Conservation (phyloP, 768 basidiomycete genomes). For the Macrocybe gigantea region DNA sequence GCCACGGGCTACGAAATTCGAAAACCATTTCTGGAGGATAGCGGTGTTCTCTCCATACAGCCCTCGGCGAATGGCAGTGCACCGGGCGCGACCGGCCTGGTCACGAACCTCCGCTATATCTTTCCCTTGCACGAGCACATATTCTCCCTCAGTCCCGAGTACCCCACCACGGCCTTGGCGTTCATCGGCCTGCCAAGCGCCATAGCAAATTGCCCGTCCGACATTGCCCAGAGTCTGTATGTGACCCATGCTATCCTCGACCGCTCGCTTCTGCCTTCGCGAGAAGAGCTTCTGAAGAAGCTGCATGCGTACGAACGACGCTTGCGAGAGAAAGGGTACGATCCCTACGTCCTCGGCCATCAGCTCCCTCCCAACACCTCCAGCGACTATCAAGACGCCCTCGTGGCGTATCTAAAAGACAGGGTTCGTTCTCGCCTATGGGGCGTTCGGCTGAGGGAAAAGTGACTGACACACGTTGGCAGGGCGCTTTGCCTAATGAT, state of each 20-base stretch:
- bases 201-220: slow-evolving; percentile 42
- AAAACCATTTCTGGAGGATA: slow-evolving; percentile 38
- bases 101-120: slow-evolving; percentile 47
- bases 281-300: slow-evolving; percentile 31
- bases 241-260: slow-evolving; percentile 38
- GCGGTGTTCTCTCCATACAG: slow-evolving; percentile 23
- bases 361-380: slow-evolving; percentile 25
- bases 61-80: slow-evolving; percentile 20
- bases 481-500: slow-evolving; percentile 35
- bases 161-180: slow-evolving; percentile 46
- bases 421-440: slow-evolving; percentile 14
- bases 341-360: slow-evolving; percentile 48
- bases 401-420: slow-evolving; percentile 26
- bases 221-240: slow-evolving; percentile 45
- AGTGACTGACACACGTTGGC: not conserved
- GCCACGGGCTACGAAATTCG: slow-evolving; percentile 51
- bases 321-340: slow-evolving; percentile 33
- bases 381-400: slow-evolving; percentile 36
- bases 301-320: slow-evolving; percentile 35
- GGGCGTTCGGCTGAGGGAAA: too few relatives aligned
- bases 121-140: slow-evolving; percentile 51
- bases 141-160: slow-evolving; percentile 39
- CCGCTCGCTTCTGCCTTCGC: slow-evolving; percentile 31
- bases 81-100: slow-evolving; percentile 20
- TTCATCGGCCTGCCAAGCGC: slow-evolving; percentile 49